These are phyloP conservation scores for Sarocladium strictum DNA, from an alignment of 2,329 filamentous ascomycete genomes.

Conservation along the genomic window DNA sequence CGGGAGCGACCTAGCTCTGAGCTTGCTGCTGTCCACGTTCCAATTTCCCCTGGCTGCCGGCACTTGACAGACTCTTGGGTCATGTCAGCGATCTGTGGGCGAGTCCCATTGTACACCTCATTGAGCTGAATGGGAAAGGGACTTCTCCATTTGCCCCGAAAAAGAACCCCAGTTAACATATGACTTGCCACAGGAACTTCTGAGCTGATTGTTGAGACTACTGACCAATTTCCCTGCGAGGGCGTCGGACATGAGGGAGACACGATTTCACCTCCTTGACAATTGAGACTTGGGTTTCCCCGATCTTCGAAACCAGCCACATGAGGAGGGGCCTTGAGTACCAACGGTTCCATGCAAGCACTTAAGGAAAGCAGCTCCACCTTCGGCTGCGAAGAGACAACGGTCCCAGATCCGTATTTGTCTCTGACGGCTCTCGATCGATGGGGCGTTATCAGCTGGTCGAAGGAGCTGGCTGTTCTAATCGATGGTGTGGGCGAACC, in stretches of 20 bases:
- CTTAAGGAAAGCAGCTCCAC: not conserved
- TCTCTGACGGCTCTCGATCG: not conserved
- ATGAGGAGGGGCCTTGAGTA: not conserved
- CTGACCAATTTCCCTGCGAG: not conserved
- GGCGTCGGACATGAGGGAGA: not conserved
- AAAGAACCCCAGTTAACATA: not conserved
- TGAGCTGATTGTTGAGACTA: slow-evolving; percentile 1
- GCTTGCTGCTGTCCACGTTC: not conserved
- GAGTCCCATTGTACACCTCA: not conserved
- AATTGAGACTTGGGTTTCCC: not conserved
- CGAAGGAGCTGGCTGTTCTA: not conserved
- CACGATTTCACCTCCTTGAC: not conserved
- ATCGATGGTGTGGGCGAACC: not conserved
- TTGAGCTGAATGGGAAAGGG: not conserved
- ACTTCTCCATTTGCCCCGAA: not conserved
- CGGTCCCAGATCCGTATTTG: slow-evolving; percentile 1
- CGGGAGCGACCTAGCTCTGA: slow-evolving; percentile 1
- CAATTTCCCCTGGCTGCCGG: not conserved
- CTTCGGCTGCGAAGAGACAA: not conserved
- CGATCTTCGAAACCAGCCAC: not conserved
- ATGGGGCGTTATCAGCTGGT: not conserved
- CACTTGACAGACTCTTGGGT: not conserved
- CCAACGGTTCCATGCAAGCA: slow-evolving; percentile 5
- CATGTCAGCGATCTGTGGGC: not conserved
- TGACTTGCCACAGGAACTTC: not conserved